Evolutionary conservation across 208 protist genomes (phyloP).

Genomic region (Giardia duodenalis): DNA sequence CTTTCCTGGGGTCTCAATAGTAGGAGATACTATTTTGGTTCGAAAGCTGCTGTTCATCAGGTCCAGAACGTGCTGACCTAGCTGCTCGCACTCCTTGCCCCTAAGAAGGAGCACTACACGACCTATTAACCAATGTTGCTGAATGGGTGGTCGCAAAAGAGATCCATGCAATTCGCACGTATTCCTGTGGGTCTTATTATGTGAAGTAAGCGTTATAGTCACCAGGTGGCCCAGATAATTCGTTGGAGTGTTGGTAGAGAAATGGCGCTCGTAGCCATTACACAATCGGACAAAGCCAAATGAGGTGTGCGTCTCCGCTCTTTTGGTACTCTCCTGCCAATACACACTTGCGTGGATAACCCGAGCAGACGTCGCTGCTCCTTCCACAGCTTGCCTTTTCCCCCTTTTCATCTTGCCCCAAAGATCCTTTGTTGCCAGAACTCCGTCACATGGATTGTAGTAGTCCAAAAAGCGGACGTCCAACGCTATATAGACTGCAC

Average conservation of each 20-base stretch:
- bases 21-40: not conserved
- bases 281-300: constrained; percentile 14
- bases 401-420: no score
- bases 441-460: not conserved
- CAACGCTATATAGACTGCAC: not conserved
- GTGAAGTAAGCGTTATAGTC: not conserved
- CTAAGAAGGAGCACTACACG: not conserved
- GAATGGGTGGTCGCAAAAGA: not conserved
- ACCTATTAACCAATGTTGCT: not conserved
- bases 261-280: constrained; percentile 11
- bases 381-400: not conserved
- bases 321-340: not conserved
- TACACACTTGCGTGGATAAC: not conserved
- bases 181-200: not conserved
- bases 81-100: not conserved
- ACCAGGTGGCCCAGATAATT: constrained; percentile 13
- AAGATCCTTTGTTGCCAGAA: no score
- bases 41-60: not conserved
- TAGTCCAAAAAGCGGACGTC: not conserved
- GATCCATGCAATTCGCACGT: not conserved
- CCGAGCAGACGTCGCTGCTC: not conserved
- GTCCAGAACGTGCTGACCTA: not conserved
- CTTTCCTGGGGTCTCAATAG: not conserved
- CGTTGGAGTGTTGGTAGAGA: not conserved
- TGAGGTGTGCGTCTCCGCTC: not conserved